Evolutionary conservation across 2,329 filamentous ascomycete genomes (phyloP), one percentile per base, ranked within the genome.

Genomic region (Ramularia endophylla): DNA sequence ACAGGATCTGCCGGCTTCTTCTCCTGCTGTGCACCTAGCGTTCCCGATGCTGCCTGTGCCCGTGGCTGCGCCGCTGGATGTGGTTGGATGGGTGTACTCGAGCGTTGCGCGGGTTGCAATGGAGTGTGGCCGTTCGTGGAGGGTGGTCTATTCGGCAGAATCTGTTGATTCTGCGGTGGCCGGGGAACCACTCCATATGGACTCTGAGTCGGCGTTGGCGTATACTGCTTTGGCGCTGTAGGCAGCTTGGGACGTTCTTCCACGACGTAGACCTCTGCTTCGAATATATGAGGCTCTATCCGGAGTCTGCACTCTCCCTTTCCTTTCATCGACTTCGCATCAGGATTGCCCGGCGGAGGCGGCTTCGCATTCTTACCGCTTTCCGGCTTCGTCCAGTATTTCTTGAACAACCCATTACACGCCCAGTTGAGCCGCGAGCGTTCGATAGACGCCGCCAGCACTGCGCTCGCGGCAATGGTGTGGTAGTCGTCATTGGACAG

Each of bases 271-370:
- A 88, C 77, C 34, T 77, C 82, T 12, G 84, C 85, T 51, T 88
- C 83, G 53, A 92, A 78, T 31, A 85, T 77, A 58, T 92, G 85
- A 32, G 87, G 87, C 61, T 89, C 86, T 45, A 89, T 79, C 16
- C 79, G 83, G 47, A 94, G 79, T 25, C 80, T 80, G 47, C 85
- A 80, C 52, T 76, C 77, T 52, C 87, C 86, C 16, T 87, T 74
- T 61, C 81, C 56, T 58, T 64, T 70, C 58, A 61, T 61, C 47
- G 52, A 59, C 40, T 60, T 61, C 19, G 49, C 44, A 29, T 62
- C 58, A 4, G 60, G 58, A 29, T 63, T 64, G 40, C 56, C 55
- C 5, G 55, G 53, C 15, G 61, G 80, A 40, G 75, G 73, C 17
- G 79, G 62, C 2, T 55, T 53, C 15, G 77, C 74, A 31, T 81